phyloP scores from a whole-genome alignment of 768 basidiomycete genomes.

The Filobasidium wieringae region DNA sequence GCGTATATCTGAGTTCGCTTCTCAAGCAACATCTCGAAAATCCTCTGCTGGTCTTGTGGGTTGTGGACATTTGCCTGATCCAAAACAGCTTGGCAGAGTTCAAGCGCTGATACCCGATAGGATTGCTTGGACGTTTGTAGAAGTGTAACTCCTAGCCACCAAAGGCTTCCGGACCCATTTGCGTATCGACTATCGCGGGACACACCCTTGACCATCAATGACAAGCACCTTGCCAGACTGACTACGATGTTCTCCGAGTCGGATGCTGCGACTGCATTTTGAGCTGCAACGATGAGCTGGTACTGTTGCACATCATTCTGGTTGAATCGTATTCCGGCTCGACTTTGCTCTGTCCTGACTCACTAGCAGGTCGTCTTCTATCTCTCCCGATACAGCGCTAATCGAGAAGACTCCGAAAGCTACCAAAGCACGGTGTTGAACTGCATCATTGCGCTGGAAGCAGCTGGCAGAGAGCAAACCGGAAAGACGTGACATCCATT shows the following conservation, averaged over 20 bases:
- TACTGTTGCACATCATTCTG: neutral
- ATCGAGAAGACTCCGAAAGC: conserved; percentile 1
- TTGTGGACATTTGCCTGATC: neutral
- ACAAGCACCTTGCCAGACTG: conserved; percentile 7
- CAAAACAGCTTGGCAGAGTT: neutral
- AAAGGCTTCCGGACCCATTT: neutral
- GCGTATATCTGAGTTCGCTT: neutral
- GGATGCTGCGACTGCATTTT: conserved; percentile 5
- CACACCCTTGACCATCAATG: conserved; percentile 3
- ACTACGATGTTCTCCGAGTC: conserved; percentile 1
- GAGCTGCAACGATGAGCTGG: conserved; percentile 8
- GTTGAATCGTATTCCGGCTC: neutral
- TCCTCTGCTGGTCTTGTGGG: neutral
- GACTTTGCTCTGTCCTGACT: neutral
- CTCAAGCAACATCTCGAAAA: neutral
- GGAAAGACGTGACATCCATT: conserved; percentile 3
- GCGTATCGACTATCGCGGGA: conserved; percentile 6
- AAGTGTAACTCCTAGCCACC: conserved; percentile 6
- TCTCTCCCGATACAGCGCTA: conserved; percentile 1
- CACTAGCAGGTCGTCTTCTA: conserved; percentile 11
- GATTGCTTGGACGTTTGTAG: conserved; percentile 6
- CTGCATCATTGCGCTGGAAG: conserved; percentile 11
- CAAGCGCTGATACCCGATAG: neutral
- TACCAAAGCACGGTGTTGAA: conserved; percentile 9
- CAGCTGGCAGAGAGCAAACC: conserved; percentile 7